Conservation (phyloP, 139 green algal genomes). For the Tetradesmus lagerheimii region DNA sequence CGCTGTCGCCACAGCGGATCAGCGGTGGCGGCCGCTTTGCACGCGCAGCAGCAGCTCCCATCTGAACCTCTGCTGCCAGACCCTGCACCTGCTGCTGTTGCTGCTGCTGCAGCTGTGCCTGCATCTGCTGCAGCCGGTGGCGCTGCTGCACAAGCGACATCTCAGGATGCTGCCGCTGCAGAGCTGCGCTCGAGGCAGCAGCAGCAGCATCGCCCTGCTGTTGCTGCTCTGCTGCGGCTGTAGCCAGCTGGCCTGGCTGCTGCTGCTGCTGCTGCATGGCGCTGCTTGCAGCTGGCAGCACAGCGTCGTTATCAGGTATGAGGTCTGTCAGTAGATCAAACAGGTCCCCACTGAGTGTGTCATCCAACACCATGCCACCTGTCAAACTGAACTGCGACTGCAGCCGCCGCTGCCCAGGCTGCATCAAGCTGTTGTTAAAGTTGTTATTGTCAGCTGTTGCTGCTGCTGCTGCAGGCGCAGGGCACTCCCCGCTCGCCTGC, state of each 20-base stretch:
- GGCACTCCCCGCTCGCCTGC: background rate
- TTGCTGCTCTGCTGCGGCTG: background rate
- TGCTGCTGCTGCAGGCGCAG: slow-evolving; percentile 34
- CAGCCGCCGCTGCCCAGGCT: slow-evolving; percentile 3
- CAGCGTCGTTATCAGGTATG: slow-evolving; percentile 7
- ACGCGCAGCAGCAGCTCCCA: background rate
- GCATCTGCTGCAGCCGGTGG: slow-evolving; percentile 32
- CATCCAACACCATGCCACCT: slow-evolving; percentile 1
- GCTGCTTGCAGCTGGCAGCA: background rate
- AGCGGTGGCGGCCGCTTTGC: slow-evolving; percentile 20
- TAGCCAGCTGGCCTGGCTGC: background rate
- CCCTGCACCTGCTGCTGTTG: slow-evolving; percentile 18
- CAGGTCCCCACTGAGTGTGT: slow-evolving; percentile 13
- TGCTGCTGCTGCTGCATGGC: background rate
- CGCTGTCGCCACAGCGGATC: slow-evolving; percentile 39
- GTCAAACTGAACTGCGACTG: background rate
- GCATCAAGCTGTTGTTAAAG: background rate
- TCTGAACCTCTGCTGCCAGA: background rate
- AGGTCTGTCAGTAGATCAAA: slow-evolving; percentile 26
- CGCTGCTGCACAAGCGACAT: slow-evolving; percentile 3
- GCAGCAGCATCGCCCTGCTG: background rate
- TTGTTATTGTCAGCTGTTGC: background rate
- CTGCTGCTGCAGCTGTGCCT: slow-evolving; percentile 13
- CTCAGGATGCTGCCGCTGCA: slow-evolving; percentile 22
- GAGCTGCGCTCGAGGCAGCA: background rate